These are phyloP conservation scores for Phytophthora sansomeana DNA, from an alignment of 352 stramenopile genomes.

Conservation along the genomic window DNA sequence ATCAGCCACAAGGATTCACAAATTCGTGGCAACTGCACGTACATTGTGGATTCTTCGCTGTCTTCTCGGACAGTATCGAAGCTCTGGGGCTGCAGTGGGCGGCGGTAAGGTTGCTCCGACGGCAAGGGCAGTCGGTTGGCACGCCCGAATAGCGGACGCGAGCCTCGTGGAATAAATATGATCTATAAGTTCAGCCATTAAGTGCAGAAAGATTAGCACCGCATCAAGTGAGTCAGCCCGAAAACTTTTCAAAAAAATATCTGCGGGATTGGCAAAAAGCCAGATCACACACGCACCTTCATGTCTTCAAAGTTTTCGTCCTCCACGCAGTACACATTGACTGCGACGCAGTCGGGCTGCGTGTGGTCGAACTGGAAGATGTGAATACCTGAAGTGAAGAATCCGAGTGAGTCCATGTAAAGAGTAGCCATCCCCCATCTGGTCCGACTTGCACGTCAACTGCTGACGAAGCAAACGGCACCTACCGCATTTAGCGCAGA, in stretches of 20 bases:
- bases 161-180: conserved; percentile 82
- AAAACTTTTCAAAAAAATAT: too few relatives aligned
- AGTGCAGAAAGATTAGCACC: conserved; percentile 29
- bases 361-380: conserved; percentile 88
- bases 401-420: neutral
- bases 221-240: conserved; percentile 27
- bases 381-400: conserved; percentile 61
- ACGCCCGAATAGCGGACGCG: conserved; percentile 70
- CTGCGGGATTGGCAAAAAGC: conserved; percentile 1
- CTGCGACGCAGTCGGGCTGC: conserved; percentile 69
- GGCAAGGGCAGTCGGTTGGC: conserved; percentile 49
- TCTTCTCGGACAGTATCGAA: conserved; percentile 56
- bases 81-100: conserved; percentile 47
- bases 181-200: conserved; percentile 52
- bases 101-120: conserved; percentile 49
- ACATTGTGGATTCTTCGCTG: conserved; percentile 65
- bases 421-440: conserved; percentile 22
- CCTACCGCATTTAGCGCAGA: conserved; percentile 81
- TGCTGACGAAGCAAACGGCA: conserved; percentile 15
- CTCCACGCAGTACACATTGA: conserved; percentile 87
- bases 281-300: conserved; percentile 49
- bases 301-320: conserved; percentile 86
- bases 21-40: conserved; percentile 16
- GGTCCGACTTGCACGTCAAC: conserved; percentile 4
- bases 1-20: conserved; percentile 9